Evolutionary conservation across 164 flowering plant genomes (phyloP), one percentile per base, ranked within the genome.

Genomic region (Tetrastigma voinierianum): DNA sequence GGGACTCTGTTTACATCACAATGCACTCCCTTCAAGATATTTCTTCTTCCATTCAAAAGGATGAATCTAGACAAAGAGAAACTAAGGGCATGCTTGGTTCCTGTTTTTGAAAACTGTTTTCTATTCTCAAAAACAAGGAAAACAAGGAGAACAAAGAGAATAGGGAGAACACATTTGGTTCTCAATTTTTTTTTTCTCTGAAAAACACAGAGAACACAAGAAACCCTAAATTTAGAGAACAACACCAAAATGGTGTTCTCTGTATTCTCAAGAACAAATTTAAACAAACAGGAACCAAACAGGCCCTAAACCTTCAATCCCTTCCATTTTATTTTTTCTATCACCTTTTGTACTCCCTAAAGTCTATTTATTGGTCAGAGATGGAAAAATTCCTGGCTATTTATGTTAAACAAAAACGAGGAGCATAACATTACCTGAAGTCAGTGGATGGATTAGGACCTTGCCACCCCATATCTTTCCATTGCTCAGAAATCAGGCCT

Each of bases 391-490:
- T 15, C 52, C 52, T 16, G 7, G 40, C 40, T 32, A 32, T 32
- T 32, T 0, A 32, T 32, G 40, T 32, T 32, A 32, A 32, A 32
- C 40, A 32, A 32, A 32, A 32, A 7, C 40, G 6, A 32, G 16
- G 1, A 49, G 3, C 52, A 49, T 14, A 68, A 61, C 12, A 62
- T 54, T 76, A 95, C 99, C 99, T 86, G 74, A 95, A 95, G 78
- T 95, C 99, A 32, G 99, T 95, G 55, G 99, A 87, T 59, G 99
- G 99, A 84, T 95, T 95, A 65, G 87, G 75, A 65, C 99, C 99
- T 80, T 95, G 99, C 99, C 99, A 95, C 32, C 99, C 99, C 99
- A 95, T 92, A 9, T 92, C 94, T 80, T 95, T 95, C 99, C 99
- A 95, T 68, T 95, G 99, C 53, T 92, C 97, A 46, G 99, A 90